A percentile compares a stretch with the other conserved stretches of the same genome.
Evolutionary conservation across 176 grass and related monocot genomes (phyloP).

Genomic region (Avena atlantica): DNA sequence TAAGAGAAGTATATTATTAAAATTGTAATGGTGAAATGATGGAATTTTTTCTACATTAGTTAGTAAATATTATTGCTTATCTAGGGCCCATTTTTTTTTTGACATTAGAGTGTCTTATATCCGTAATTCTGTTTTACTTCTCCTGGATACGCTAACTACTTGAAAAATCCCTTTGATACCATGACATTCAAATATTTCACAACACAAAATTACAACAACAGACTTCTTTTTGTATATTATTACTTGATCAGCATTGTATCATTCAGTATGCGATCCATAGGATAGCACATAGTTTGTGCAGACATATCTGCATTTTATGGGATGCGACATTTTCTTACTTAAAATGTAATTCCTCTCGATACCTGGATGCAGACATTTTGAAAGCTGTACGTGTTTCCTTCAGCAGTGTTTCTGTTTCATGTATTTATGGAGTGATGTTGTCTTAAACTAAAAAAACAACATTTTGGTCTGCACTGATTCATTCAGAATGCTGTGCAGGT

Average conservation of each 20-base stretch:
- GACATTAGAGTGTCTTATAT: background rate
- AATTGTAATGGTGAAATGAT: background rate
- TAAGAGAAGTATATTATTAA: background rate
- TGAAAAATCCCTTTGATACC: background rate
- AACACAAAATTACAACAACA: background rate
- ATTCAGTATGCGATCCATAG: background rate
- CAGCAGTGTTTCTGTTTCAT: conserved; percentile 18
- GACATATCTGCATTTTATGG: background rate
- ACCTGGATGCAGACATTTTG: background rate
- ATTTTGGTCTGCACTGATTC: conserved; percentile 42
- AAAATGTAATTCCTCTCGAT: background rate
- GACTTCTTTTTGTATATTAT: background rate
- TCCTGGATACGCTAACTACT: background rate
- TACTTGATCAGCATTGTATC: background rate
- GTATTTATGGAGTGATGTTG: conserved; percentile 30
- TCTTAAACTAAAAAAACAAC: background rate
- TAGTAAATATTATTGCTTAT: background rate
- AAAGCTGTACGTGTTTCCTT: background rate
- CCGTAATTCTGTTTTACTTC: background rate
- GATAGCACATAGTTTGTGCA: background rate
- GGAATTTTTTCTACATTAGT: background rate
- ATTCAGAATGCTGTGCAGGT: conserved; percentile 36
- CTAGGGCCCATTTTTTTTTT: background rate
- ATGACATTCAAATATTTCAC: background rate
- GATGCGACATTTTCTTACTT: background rate